Conservation (phyloP, 2,329 filamentous ascomycete genomes). For the Ceratocystis eucalypticola region DNA sequence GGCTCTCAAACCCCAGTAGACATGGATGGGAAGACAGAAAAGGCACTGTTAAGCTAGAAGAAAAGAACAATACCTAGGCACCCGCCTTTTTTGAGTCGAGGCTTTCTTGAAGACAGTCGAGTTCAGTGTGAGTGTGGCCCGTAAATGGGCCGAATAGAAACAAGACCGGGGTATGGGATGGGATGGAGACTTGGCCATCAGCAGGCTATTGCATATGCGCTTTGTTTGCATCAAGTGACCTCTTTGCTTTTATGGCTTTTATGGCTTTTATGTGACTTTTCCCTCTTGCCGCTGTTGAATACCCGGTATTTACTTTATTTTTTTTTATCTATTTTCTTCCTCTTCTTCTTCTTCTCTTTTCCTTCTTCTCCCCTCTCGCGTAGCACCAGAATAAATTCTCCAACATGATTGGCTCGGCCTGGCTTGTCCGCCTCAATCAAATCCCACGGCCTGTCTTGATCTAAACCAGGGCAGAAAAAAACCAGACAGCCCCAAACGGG, state of each 20-base stretch:
- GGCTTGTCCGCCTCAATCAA: background rate
- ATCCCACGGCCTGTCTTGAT: background rate
- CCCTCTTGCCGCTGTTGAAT: background rate
- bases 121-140: constrained; percentile 1
- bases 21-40: too few species aligned
- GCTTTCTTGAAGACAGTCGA: too few species aligned
- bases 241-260: background rate
- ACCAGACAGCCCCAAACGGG: background rate
- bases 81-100: background rate
- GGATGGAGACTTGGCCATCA: background rate
- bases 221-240: background rate
- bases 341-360: background rate
- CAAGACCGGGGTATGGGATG: constrained; percentile 4
- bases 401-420: background rate
- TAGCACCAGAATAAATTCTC: background rate
- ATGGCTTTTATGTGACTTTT: background rate
- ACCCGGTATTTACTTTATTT: background rate
- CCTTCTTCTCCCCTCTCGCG: background rate
- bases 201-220: background rate
- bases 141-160: constrained; percentile 20
- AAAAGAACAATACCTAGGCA: too few species aligned
- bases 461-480: background rate
- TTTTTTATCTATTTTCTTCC: background rate
- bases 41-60: too few species aligned
- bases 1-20: too few species aligned